Evolutionary conservation across 352 stramenopile species (phyloP), one percentile per base, ranked within the genome.

Genomic region (Pythium dissimile): DNA sequence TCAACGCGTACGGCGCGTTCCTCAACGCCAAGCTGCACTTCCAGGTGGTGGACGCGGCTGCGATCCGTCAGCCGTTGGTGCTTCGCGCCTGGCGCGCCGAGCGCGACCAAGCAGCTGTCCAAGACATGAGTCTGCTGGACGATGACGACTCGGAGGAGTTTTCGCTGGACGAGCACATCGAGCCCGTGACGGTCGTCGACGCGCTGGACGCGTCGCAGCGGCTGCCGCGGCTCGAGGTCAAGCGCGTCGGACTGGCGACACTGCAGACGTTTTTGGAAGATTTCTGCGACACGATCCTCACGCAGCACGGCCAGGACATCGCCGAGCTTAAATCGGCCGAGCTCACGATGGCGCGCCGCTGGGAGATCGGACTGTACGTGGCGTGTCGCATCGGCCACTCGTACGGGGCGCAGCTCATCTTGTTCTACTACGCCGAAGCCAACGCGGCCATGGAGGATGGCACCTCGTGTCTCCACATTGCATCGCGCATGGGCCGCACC

Each of bases 191-290:
- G n/a, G n/a, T n/a, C n/a, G n/a, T n/a, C n/a, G n/a, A n/a, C n/a
- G 11, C 26, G 16, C 11, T 24, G 11, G 57, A 58, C 28, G 42
- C 38, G 35, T 35, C 30, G 10, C 31, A 52, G 13, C 54, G 61
- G 2, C 66, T 91, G 6, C 82, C 79, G 1, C 54, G 64, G 18
- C 64, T 92, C 16, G 69, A 82, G 30, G 70, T 89, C 20, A 84
- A 86, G 52, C 60, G 69, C 1, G 61, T 92, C 41, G 72, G 71
- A 13, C 74, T 89, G 20, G 75, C 83, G 57, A 89, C 82, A 8
- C 75, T 89, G 69, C 71, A 89, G 56, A 80, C 77, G 47, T 88
- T 89, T 67, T 75, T 92, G 65, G 82, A 92, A 50, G 82, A 92
- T 42, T 92, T 89, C 48, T 85, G 82, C 55, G 74, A 89, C 26